Evolutionary conservation across 2,329 filamentous ascomycete genomes (phyloP).

Genomic region (Purpureocillium takamizusanense): DNA sequence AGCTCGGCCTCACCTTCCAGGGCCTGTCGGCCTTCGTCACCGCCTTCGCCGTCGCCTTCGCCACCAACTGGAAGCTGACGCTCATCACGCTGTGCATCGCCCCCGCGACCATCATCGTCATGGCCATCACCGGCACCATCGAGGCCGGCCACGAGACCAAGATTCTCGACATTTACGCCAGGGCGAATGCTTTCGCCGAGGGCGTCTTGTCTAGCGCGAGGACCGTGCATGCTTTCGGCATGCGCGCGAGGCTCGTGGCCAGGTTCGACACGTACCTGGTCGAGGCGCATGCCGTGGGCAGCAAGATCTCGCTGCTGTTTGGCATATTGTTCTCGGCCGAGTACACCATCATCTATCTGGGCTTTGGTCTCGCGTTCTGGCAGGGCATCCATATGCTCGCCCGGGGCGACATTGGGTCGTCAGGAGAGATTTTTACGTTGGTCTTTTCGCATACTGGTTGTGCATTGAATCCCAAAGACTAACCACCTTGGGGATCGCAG

Average conservation of each 20-base stretch:
- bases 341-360: constrained; percentile 31
- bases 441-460: too few relatives aligned
- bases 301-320: constrained; percentile 27
- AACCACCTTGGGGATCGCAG: too few relatives aligned
- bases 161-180: constrained; percentile 23
- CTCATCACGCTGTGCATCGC: constrained; percentile 25
- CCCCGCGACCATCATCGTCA: constrained; percentile 18
- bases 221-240: constrained; percentile 34
- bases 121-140: constrained; percentile 15
- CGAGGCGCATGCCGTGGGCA: constrained; percentile 24
- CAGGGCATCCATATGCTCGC: constrained; percentile 30
- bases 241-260: constrained; percentile 24
- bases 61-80: constrained; percentile 34
- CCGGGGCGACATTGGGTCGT: constrained; percentile 24
- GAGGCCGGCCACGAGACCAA: constrained; percentile 22
- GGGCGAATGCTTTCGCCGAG: constrained; percentile 26
- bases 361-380: constrained; percentile 35
- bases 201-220: constrained; percentile 26
- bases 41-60: constrained; percentile 28
- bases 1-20: constrained; percentile 29
- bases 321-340: constrained; percentile 28
- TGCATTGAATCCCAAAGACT: neutral
- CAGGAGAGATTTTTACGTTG: constrained; percentile 30
- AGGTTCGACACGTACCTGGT: constrained; percentile 29
- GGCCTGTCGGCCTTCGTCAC: constrained; percentile 26